Percentiles rank a stretch among this genome's conserved stretches.
Conservation (phyloP, 2,329 filamentous ascomycete genomes). For the Colletotrichum destructivum region DNA sequence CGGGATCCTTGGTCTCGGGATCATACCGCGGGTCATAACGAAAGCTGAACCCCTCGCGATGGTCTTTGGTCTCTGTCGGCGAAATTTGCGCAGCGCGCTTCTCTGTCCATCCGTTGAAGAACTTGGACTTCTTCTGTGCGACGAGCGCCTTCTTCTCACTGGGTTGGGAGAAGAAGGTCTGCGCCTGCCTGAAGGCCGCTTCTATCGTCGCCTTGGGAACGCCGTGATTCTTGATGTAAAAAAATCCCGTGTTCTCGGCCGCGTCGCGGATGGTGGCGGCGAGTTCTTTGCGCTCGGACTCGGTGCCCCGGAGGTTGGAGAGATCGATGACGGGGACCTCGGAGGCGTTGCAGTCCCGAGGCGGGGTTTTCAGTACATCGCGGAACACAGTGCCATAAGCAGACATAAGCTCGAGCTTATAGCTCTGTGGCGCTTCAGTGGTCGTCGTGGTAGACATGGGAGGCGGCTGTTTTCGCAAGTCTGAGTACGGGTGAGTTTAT, state of each 20-base stretch:
- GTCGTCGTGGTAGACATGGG: constrained; percentile 38
- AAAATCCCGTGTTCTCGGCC: constrained; percentile 61
- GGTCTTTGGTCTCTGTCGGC: constrained; percentile 50
- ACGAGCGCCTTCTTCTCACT: constrained; percentile 48
- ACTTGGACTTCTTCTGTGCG: constrained; percentile 48
- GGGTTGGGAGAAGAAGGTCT: constrained; percentile 51
- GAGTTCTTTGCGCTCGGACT: constrained; percentile 54
- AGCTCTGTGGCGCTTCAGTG: constrained; percentile 45
- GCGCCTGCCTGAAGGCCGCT: constrained; percentile 42
- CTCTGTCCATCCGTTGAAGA: constrained; percentile 56
- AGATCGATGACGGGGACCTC: constrained; percentile 66
- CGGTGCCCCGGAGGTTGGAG: constrained; percentile 51
- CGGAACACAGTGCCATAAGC: constrained; percentile 61
- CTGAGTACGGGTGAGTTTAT: background rate
- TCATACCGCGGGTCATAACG: constrained; percentile 60
- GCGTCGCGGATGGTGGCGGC: constrained; percentile 57
- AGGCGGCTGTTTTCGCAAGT: background rate
- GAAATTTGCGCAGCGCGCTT: constrained; percentile 47
- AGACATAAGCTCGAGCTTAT: constrained; percentile 61
- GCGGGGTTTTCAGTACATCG: constrained; percentile 57
- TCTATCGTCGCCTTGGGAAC: constrained; percentile 53
- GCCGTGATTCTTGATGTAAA: constrained; percentile 63
- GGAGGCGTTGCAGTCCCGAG: constrained; percentile 55
- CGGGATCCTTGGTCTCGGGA: constrained; percentile 54
- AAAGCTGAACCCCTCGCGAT: constrained; percentile 48